Percentiles rank a stretch among this genome's conserved stretches.
phyloP scores from a whole-genome alignment of 768 basidiomycete genomes.

The Hericium alpestre region DNA sequence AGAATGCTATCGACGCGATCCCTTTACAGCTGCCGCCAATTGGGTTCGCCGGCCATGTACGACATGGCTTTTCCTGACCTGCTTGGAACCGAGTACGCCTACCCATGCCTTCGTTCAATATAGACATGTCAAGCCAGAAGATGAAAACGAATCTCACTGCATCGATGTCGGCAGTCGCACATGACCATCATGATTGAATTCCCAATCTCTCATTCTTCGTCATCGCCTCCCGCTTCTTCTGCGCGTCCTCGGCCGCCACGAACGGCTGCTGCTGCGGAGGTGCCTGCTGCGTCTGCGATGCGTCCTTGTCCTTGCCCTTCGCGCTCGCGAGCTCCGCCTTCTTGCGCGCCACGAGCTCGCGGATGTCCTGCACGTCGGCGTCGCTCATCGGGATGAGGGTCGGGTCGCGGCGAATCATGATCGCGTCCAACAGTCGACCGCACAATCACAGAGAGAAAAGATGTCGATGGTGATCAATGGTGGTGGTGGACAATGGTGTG shows the following conservation, averaged over 20 bases:
- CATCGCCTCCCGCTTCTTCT: constrained; percentile 25
- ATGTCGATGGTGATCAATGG: neutral
- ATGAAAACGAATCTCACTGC: neutral
- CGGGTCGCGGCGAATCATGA: constrained; percentile 70
- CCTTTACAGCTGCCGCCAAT: too few relatives aligned
- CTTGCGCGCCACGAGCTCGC: constrained; percentile 39
- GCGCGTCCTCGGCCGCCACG: constrained; percentile 25
- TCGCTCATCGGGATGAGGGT: constrained; percentile 71
- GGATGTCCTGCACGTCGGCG: constrained; percentile 68
- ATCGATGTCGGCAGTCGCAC: neutral
- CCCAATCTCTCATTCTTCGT: constrained; percentile 26
- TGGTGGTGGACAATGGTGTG: neutral
- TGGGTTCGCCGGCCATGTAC: too few relatives aligned
- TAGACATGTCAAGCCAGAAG: neutral
- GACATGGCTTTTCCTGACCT: too few relatives aligned
- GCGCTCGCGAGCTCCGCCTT: constrained; percentile 14
- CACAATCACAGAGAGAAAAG: neutral
- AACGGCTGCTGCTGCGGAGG: constrained; percentile 2
- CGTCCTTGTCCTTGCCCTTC: constrained; percentile 5
- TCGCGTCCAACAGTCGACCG: neutral
- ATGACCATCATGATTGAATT: neutral
- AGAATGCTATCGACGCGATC: too few relatives aligned
- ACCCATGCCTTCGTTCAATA: neutral
- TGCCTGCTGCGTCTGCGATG: neutral
- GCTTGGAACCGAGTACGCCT: too few relatives aligned